A percentile compares a stretch with the other conserved stretches of the same genome.
These are phyloP conservation scores for Pholiota microspora DNA, from an alignment of 768 basidiomycete genomes.

Conservation along the genomic window DNA sequence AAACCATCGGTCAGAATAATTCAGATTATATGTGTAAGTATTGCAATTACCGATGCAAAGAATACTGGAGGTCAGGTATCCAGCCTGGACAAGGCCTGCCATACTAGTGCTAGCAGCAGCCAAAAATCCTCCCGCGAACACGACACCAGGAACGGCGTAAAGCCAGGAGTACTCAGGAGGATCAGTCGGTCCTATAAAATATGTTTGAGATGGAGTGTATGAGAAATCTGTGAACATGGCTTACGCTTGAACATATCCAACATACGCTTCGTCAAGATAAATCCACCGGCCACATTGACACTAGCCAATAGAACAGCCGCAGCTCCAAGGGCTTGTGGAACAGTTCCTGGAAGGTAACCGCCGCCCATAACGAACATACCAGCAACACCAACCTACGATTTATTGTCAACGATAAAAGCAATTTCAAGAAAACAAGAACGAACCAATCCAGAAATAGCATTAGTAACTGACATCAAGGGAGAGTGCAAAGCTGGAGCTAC, in stretches of 20 bases:
- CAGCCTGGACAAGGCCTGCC: slow-evolving; percentile 85
- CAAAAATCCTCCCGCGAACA: slow-evolving; percentile 83
- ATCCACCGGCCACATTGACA: slow-evolving; percentile 86
- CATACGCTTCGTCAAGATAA: slow-evolving; percentile 90
- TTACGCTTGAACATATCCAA: slow-evolving; percentile 89
- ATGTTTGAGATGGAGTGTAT: slow-evolving; percentile 1
- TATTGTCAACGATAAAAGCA: not conserved
- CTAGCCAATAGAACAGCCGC: slow-evolving; percentile 84
- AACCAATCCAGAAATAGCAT: slow-evolving; percentile 76
- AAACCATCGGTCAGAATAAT: slow-evolving; percentile 2
- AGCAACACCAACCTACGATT: slow-evolving; percentile 64
- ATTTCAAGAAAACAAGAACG: slow-evolving; percentile 8
- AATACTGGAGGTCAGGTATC: slow-evolving; percentile 82
- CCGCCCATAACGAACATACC: slow-evolving; percentile 93
- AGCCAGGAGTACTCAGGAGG: slow-evolving; percentile 88
- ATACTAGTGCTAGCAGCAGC: slow-evolving; percentile 82
- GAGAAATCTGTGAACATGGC: slow-evolving; percentile 10
- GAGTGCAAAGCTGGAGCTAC: slow-evolving; percentile 87
- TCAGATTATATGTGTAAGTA: not conserved
- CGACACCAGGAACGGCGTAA: slow-evolving; percentile 73
- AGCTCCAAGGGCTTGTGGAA: slow-evolving; percentile 79
- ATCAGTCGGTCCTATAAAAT: slow-evolving; percentile 63
- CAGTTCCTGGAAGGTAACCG: slow-evolving; percentile 76
- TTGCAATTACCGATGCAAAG: slow-evolving; percentile 67
- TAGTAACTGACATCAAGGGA: slow-evolving; percentile 89